Evolutionary conservation across 306 rosid genomes (phyloP).

Genomic region (Rubus parviflorus): DNA sequence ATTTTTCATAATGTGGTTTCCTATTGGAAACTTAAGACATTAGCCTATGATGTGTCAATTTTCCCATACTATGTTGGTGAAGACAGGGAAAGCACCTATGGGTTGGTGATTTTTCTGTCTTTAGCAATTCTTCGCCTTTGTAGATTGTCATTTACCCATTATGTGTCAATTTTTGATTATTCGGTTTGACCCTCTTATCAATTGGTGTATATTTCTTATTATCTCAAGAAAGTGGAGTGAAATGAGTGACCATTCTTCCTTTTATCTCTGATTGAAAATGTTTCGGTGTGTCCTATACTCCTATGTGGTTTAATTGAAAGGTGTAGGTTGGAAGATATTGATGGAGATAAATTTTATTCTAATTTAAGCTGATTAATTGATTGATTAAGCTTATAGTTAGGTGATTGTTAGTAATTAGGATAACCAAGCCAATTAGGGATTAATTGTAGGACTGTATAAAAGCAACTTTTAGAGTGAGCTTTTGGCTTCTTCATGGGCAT

Average conservation of each 20-base stretch:
- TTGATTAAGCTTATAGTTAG: background rate
- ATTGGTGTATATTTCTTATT: background rate
- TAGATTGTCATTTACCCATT: background rate
- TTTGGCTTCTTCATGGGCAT: background rate
- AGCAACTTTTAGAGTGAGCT: background rate
- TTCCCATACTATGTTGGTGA: background rate
- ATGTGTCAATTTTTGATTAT: background rate
- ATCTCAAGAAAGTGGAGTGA: background rate
- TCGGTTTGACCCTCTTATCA: background rate
- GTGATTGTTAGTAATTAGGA: background rate
- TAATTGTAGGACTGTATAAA: background rate
- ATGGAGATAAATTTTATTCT: background rate
- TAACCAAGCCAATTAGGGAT: background rate
- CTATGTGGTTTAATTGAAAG: background rate
- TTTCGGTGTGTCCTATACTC: background rate
- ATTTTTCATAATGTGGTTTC: slow-evolving; percentile 17
- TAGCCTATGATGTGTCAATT: background rate
- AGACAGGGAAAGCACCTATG: background rate
- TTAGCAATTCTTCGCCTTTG: background rate
- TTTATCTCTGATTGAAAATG: background rate
- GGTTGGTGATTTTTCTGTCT: background rate
- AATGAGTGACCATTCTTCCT: background rate
- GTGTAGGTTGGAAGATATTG: background rate
- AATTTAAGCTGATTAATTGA: background rate
- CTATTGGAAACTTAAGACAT: background rate